These are phyloP conservation scores for Berberis thunbergii DNA, from an alignment of 164 flowering plant genomes.

Conservation along the genomic window DNA sequence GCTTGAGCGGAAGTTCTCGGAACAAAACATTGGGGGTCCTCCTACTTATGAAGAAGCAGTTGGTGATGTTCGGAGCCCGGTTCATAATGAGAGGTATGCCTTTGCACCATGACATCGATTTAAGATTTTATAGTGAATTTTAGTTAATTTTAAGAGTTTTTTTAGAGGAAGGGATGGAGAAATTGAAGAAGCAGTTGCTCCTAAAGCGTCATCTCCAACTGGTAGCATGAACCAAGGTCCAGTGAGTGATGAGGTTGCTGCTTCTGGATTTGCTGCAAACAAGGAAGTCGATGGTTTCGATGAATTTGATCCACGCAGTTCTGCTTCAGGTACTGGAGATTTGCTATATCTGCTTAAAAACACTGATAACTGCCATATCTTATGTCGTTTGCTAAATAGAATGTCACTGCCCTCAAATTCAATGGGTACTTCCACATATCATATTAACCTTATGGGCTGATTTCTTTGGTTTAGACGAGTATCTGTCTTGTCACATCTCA, in stretches of 20 bases:
- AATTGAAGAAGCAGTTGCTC: constrained; percentile 33
- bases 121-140: not conserved
- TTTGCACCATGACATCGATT: not conserved
- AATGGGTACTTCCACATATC: no score
- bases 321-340: constrained; percentile 44
- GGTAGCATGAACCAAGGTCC: constrained; percentile 27
- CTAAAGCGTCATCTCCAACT: constrained; percentile 44
- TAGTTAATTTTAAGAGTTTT: constrained; percentile 8
- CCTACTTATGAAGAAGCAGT: constrained; percentile 92
- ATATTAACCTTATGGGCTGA: no score
- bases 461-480: no score
- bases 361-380: no score
- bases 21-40: constrained; percentile 70
- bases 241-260: constrained; percentile 16
- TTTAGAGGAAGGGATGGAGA: constrained; percentile 49
- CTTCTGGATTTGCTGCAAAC: constrained; percentile 27
- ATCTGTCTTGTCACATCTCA: no score
- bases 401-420: no score
- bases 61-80: constrained; percentile 45
- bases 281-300: constrained; percentile 46
- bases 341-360: no score
- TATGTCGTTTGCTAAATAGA: no score
- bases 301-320: constrained; percentile 90
- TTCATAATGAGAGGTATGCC: constrained; percentile 57
- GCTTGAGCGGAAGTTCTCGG: constrained; percentile 60